Evolutionary conservation across 2,329 filamentous ascomycete genomes (phyloP).

Genomic region (Pyricularia grisea): DNA sequence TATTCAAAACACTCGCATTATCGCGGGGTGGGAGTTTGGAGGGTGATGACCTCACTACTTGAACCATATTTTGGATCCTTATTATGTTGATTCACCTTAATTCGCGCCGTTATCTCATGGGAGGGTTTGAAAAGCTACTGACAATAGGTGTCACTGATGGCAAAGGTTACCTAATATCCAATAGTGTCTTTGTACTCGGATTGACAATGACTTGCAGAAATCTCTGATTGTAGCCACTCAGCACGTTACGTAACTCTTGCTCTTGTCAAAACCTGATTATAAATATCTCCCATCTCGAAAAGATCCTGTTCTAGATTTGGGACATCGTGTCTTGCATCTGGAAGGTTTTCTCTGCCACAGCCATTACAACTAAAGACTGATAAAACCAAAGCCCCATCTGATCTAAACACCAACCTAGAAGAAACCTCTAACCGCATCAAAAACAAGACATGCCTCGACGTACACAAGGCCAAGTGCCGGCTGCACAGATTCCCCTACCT

Average conservation of each 20-base stretch:
- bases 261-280: background rate
- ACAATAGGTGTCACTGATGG: background rate
- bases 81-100: background rate
- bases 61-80: background rate
- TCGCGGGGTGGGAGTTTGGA: background rate
- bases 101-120: background rate
- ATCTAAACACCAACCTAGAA: background rate
- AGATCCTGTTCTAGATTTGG: background rate
- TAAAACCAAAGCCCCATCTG: background rate
- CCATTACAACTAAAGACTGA: background rate
- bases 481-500: background rate
- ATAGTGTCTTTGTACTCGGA: background rate
- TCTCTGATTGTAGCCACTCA: background rate
- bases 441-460: background rate
- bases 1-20: background rate
- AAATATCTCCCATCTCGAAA: background rate
- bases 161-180: background rate
- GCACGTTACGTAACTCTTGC: background rate
- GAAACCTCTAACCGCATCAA: background rate
- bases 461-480: background rate
- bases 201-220: background rate
- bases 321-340: background rate
- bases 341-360: background rate
- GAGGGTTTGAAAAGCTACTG: background rate
- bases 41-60: background rate